Evolutionary conservation across 306 rosid genomes (phyloP), one percentile per base, ranked within the genome.

Genomic region (Sindora glabra): DNA sequence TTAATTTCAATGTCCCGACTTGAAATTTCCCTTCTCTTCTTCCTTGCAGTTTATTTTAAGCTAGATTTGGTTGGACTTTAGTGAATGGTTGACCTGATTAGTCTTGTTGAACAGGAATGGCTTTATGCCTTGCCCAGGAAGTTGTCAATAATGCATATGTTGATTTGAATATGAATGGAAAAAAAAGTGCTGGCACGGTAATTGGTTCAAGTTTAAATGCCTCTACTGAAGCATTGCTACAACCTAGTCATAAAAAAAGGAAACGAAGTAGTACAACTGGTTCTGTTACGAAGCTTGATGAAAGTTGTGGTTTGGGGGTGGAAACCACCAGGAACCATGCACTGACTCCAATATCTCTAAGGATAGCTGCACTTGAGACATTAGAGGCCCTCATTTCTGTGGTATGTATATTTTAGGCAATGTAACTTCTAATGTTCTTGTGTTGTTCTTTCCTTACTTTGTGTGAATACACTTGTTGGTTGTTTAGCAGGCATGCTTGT

Each of bases 311-410:
- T 70, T 70, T 69, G 50, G 76, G 66, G 15, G 69, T 46, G 26
- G 78, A 62, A 61, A 62, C 61, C 48, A 50, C 59, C 38, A 74
- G 84, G 62, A 74, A 48, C 60, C 22, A 9, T 41, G 10, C 44
- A 5, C 32, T 33, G 14, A 59, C 78, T 52, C 84, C 87, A 59
- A 63, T 86, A 51, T 65, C 82, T 38, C 56, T 88, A 75, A 76
- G 79, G 82, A 79, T 88, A 68, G 98, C 98, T 30, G 95, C 94
- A 53, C 85, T 92, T 17, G 87, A 86, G 73, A 77, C 96, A 27
- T 77, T 92, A 36, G 90, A 92, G 74, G 77, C 89, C 49, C 90
- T 88, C 65, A 52, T 86, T 36, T 83, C 77, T 19, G 84, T 83
- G 95, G 98, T 92, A 80, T 48, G 87, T 34, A 36, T 29, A 33